Base-by-base conservation (phyloP, 2,329 filamentous ascomycete species). In the Alternaria gaisen region DNA sequence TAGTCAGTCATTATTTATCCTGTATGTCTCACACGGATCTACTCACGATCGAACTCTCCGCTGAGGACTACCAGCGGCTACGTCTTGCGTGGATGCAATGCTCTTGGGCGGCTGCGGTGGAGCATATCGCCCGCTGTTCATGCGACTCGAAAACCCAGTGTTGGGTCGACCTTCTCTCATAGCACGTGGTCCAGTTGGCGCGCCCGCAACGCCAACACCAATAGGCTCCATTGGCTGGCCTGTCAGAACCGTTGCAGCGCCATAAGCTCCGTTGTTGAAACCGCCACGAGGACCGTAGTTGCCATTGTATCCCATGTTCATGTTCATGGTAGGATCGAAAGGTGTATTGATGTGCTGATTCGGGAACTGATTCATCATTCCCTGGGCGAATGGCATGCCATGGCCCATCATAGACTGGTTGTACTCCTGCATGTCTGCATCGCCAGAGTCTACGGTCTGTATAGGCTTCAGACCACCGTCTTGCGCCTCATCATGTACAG, bases 111-210 rank as follows among this genome's bases (percentile, higher is more conserved):
- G 41, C 5, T 47, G 53, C n/a, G 67, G 61, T 18, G 69, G 64
- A n/a, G 69, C 68, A 54, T 68, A 74, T 52, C 74, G 70, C 26
- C 61, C 61, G 43, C 70, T 77, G 53, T 70, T 73, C 10, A 76
- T 89, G 76, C 84, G 79, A 70, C 91, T 87, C 66, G 89, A 86
- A 54, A 91, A 86, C 68, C 91, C 92, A 58, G 90, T 94, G 77
- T 96, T 96, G 53, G 92, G 91, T 11, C 93, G 83, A 30, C 93
- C 93, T 79, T 95, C 91, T 65, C 94, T 87, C 92, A 98, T 97
- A 18, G 95, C 95, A 80, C 95, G 94, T 48, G 95, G 95, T 10
- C 94, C 95, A 56, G 91, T 97, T 28, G 95, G 95, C 28, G 95
- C 95, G 80, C 86, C 86, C 73, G 82, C 83, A 53, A 88, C 86